Base-by-base conservation (phyloP, 2,329 filamentous ascomycete species). In the Microdochium trichocladiopsis region DNA sequence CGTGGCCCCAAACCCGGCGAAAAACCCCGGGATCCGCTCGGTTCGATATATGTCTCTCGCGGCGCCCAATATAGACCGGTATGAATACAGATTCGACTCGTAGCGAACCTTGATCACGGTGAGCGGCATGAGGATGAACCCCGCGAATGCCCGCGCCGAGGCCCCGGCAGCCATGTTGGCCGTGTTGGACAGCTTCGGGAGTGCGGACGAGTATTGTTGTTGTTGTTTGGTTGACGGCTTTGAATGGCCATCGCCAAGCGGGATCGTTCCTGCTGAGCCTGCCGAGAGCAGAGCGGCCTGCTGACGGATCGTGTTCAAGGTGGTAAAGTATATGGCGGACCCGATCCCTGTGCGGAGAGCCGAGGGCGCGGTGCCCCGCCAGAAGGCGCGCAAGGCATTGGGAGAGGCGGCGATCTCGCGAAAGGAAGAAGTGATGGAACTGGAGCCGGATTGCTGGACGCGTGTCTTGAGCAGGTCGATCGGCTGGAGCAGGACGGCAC, bases 61-160 rank as follows among this genome's bases (percentile, higher is more conserved):
- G 0, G 94, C 94, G 36, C 83, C 77, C 41, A 79, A 70, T 23
- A 97, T 75, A 1, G 90, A 93, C 23, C 79, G 79, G 72, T 97
- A 97, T 2, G 82, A 74, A 72, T 96, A 99, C 45, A 93, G 74
- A 56, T 80, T 91, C 24, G 87, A 93, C 69, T 99, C 94, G 65
- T 95, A 97, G 47, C 94, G 88, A 45, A 97, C 94, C 66, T 99
- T 99, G 63, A 99, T 86, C 47, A 99, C 87, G 1, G 94, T 99
- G 55, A 97, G 82, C 1, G 94, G 94, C 89, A 96, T 97, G 71
- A 97, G 83, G 47, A 95, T 73, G 63, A 96, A 88, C 36, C 94
- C 94, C 0, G 93, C 93, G 50, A 88, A 85, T 1, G 90, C 91
- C 51, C 94, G 81, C 23, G 94, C 92, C 18, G 84, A 76, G 6